These are phyloP conservation scores for Effrenium voratum DNA, from an alignment of 73 alveolate genomes.

Conservation along the genomic window DNA sequence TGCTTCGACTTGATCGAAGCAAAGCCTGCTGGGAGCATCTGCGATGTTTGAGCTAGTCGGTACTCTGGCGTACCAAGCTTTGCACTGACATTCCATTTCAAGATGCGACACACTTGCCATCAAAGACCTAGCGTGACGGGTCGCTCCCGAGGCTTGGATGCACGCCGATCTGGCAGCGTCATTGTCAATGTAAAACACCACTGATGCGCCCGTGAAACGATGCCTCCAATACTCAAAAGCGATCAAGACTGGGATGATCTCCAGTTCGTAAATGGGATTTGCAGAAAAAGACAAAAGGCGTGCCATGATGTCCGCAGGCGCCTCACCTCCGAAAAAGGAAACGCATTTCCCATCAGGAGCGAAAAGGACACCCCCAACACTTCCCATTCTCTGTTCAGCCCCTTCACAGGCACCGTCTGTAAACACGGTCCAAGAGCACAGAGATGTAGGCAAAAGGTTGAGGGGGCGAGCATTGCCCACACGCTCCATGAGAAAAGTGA, in stretches of 20 bases:
- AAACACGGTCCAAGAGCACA: background rate
- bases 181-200: background rate
- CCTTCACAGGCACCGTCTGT: conserved; percentile 31
- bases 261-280: background rate
- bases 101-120: no score
- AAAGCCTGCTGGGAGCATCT: no score
- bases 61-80: no score
- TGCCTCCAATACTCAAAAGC: background rate
- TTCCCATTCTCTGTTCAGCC: background rate
- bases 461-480: background rate
- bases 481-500: background rate
- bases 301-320: background rate
- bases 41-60: no score
- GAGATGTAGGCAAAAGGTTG: background rate
- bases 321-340: background rate
- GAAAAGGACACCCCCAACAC: background rate
- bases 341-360: background rate
- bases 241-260: background rate
- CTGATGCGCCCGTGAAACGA: background rate
- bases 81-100: no score
- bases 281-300: background rate
- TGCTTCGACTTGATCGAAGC: no score
- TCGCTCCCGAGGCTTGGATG: no score
- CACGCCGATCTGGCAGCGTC: no score
- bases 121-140: no score